Conservation (phyloP, 164 flowering plant genomes). For the Dillenia suffruticosa region DNA sequence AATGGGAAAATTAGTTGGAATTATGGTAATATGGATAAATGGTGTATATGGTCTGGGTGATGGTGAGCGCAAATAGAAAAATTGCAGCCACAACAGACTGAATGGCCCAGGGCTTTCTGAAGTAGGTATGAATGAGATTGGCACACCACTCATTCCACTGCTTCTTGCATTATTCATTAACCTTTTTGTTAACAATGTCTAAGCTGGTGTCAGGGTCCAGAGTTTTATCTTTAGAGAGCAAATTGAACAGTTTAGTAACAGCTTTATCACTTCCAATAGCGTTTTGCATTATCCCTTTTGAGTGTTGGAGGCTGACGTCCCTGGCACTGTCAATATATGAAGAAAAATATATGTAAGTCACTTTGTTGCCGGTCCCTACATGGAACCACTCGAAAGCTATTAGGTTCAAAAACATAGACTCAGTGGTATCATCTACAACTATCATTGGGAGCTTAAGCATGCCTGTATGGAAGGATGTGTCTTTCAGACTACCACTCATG, state of each 20-base stretch:
- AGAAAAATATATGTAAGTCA: conserved; percentile 44
- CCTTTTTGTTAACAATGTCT: conserved; percentile 28
- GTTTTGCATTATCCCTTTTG: conserved; percentile 37
- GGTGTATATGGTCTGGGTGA: conserved; percentile 39
- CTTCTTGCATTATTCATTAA: conserved; percentile 36
- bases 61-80: conserved; percentile 39
- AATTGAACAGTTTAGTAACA: conserved; percentile 49
- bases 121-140: conserved; percentile 47
- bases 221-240: conserved; percentile 38
- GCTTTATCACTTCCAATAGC: conserved; percentile 56
- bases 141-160: conserved; percentile 47
- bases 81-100: conserved; percentile 46
- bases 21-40: conserved; percentile 18
- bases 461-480: conserved; percentile 36
- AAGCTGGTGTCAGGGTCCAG: conserved; percentile 36
- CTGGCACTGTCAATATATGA: conserved; percentile 47
- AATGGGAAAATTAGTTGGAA: background rate
- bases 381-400: conserved; percentile 54
- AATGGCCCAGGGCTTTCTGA: conserved; percentile 55
- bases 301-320: conserved; percentile 41
- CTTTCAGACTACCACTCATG: conserved; percentile 30
- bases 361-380: conserved; percentile 48
- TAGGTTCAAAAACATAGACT: conserved; percentile 45
- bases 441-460: conserved; percentile 41
- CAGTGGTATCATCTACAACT: conserved; percentile 43